Conservation (phyloP, 2,329 filamentous ascomycete species). For the Aureobasidium sp. region DNA sequence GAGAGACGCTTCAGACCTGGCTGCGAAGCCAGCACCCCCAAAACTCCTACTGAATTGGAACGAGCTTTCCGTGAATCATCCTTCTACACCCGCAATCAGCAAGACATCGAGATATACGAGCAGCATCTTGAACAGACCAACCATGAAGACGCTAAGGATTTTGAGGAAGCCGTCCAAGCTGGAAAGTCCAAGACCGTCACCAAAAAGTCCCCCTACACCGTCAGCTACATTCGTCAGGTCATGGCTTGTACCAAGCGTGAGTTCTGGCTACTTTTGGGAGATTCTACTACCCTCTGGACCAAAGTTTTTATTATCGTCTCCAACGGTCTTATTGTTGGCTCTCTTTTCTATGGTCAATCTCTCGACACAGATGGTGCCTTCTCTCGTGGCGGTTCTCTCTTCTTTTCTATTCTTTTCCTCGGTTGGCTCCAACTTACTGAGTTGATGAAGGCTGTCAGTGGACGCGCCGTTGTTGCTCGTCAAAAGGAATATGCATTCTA, state of each 20-base stretch:
- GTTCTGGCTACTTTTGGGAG: conserved; percentile 70
- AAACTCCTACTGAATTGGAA: conserved; percentile 62
- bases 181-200: conserved; percentile 58
- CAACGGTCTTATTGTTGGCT: conserved; percentile 68
- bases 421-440: conserved; percentile 69
- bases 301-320: conserved; percentile 73
- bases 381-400: conserved; percentile 54
- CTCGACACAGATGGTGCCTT: conserved; percentile 56
- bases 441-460: conserved; percentile 68
- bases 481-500: conserved; percentile 65
- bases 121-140: conserved; percentile 49
- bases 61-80: conserved; percentile 58
- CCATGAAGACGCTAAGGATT: conserved; percentile 55
- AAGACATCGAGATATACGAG: conserved; percentile 58
- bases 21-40: conserved; percentile 59
- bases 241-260: conserved; percentile 62
- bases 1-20: conserved; percentile 63
- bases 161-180: conserved; percentile 58
- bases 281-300: conserved; percentile 67
- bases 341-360: conserved; percentile 65
- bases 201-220: conserved; percentile 68
- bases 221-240: conserved; percentile 67
- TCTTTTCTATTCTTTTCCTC: conserved; percentile 62
- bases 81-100: conserved; percentile 53
- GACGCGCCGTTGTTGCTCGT: conserved; percentile 61